These are phyloP conservation scores for Candida wancherniae DNA, from an alignment of 805 yeast species.

Conservation along the genomic window DNA sequence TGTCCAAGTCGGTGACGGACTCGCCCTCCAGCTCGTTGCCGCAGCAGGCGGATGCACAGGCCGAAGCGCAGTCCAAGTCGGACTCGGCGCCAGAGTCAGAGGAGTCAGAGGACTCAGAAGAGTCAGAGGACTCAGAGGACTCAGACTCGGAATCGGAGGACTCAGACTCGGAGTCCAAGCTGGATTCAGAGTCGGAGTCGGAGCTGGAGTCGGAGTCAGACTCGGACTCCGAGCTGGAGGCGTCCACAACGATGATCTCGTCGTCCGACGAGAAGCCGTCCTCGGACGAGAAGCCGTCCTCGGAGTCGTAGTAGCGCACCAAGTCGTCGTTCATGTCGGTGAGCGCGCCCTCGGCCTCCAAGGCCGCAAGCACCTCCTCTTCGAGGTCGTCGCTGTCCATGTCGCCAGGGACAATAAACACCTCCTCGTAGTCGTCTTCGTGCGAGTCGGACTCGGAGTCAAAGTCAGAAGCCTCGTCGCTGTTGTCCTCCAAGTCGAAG, in stretches of 20 bases:
- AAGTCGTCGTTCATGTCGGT: constrained; percentile 23
- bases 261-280: constrained; percentile 16
- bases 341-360: constrained; percentile 25
- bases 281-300: constrained; percentile 10
- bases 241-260: constrained; percentile 8
- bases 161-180: constrained; percentile 5
- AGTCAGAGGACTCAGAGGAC: constrained; percentile 11
- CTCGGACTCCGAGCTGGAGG: constrained; percentile 12
- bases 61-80: not conserved
- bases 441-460: constrained; percentile 17
- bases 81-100: no score
- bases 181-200: constrained; percentile 5
- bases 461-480: constrained; percentile 15
- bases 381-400: constrained; percentile 33
- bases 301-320: constrained; percentile 23
- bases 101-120: constrained; percentile 16
- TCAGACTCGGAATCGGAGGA: constrained; percentile 9
- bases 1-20: constrained; percentile 24
- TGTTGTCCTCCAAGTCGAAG: constrained; percentile 23
- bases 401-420: constrained; percentile 21
- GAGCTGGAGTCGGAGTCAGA: constrained; percentile 9
- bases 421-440: constrained; percentile 19
- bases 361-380: constrained; percentile 28
- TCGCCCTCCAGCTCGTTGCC: constrained; percentile 8
- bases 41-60: constrained; percentile 8